These are phyloP conservation scores for Eucalyptus fibrosa DNA, from an alignment of 345 rosid genomes.

Conservation along the genomic window DNA sequence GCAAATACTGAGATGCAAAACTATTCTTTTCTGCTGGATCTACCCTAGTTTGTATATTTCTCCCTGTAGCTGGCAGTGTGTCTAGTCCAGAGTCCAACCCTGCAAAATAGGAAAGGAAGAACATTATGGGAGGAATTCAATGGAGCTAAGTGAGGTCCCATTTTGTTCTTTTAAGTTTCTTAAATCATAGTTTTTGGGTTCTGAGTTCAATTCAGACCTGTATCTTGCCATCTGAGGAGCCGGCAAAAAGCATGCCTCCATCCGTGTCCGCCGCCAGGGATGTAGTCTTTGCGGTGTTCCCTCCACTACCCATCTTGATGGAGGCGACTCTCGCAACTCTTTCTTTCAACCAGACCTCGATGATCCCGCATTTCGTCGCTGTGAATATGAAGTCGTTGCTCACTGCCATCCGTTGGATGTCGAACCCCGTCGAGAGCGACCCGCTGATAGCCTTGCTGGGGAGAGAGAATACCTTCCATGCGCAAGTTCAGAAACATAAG, in stretches of 20 bases:
- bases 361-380: constrained; percentile 31
- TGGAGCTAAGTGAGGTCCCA: background rate
- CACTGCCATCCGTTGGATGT: constrained; percentile 21
- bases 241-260: constrained; percentile 43
- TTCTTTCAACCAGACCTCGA: constrained; percentile 51
- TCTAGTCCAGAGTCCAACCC: constrained; percentile 41
- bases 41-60: background rate
- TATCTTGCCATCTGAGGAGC: constrained; percentile 51
- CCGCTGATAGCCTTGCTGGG: constrained; percentile 17
- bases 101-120: background rate
- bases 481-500: background rate
- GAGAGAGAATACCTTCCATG: constrained; percentile 26
- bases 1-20: background rate
- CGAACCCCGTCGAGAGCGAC: constrained; percentile 20
- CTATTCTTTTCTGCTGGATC: background rate
- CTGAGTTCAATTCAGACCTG: constrained; percentile 12
- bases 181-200: background rate
- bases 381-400: constrained; percentile 49
- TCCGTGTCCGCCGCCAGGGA: constrained; percentile 24
- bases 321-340: constrained; percentile 17
- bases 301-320: constrained; percentile 10
- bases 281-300: constrained; percentile 21
- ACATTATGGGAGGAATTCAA: background rate
- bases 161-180: background rate
- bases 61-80: background rate